These are phyloP conservation scores for Whalleya microplaca DNA, from an alignment of 2,329 filamentous ascomycete genomes.

Conservation along the genomic window DNA sequence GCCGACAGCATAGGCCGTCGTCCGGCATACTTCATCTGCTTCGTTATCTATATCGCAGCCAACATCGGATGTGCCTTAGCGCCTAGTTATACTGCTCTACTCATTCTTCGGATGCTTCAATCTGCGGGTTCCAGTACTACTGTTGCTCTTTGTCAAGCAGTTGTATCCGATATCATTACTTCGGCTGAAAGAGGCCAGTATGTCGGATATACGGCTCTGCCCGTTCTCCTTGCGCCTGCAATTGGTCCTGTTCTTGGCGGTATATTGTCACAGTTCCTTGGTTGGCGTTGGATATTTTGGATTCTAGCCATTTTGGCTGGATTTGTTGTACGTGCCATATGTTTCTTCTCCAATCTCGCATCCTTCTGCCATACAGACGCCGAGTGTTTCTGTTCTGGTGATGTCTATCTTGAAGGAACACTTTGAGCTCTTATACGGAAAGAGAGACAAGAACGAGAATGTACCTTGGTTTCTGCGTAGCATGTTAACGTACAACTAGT, in stretches of 20 bases:
- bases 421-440: too few species aligned
- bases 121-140: slow-evolving; percentile 57
- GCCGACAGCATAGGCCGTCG: slow-evolving; percentile 53
- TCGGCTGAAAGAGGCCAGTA: slow-evolving; percentile 59
- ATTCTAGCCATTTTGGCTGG: slow-evolving; percentile 47
- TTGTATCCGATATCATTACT: slow-evolving; percentile 61
- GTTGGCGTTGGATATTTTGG: slow-evolving; percentile 59
- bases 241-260: slow-evolving; percentile 56
- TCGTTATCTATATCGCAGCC: slow-evolving; percentile 49
- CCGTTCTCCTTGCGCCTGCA: slow-evolving; percentile 44
- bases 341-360: too few species aligned
- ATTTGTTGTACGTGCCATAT: slow-evolving; percentile 41
- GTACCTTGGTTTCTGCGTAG: too few species aligned
- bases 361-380: too few species aligned
- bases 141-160: slow-evolving; percentile 53
- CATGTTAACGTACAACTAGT: too few species aligned
- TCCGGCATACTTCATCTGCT: slow-evolving; percentile 51
- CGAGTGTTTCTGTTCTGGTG: too few species aligned
- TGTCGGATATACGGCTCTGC: slow-evolving; percentile 51
- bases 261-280: slow-evolving; percentile 50
- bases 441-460: too few species aligned
- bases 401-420: too few species aligned
- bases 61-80: slow-evolving; percentile 51
- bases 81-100: slow-evolving; percentile 47
- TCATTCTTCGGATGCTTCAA: slow-evolving; percentile 55